Evolutionary conservation across 2,329 filamentous ascomycete species (phyloP).

Genomic region (Cercospora sesami): DNA sequence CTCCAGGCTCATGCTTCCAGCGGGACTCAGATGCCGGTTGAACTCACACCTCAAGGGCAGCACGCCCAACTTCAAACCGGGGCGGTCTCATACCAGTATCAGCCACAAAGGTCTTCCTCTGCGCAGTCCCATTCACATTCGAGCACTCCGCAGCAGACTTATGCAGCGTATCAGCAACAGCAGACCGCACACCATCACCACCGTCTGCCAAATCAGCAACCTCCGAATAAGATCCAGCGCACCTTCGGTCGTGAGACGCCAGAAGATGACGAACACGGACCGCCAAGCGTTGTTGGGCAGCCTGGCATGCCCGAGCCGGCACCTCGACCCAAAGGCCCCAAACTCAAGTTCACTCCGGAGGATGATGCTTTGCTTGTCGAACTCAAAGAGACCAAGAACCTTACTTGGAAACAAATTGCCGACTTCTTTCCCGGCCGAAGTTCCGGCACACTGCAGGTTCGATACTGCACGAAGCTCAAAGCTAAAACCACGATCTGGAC

Average conservation of each 20-base stretch:
- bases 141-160: slow-evolving; percentile 24
- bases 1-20: slow-evolving; percentile 39
- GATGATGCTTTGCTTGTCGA: slow-evolving; percentile 86
- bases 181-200: slow-evolving; percentile 69
- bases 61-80: slow-evolving; percentile 29
- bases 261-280: slow-evolving; percentile 53
- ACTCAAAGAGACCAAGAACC: slow-evolving; percentile 88
- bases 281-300: slow-evolving; percentile 82
- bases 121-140: slow-evolving; percentile 27
- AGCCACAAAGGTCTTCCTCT: slow-evolving; percentile 30
- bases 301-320: slow-evolving; percentile 84
- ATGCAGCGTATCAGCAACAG: slow-evolving; percentile 46
- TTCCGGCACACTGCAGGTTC: slow-evolving; percentile 86
- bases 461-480: slow-evolving; percentile 93
- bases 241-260: slow-evolving; percentile 35
- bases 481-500: slow-evolving; percentile 93
- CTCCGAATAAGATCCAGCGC: slow-evolving; percentile 65
- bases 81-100: slow-evolving; percentile 26
- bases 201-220: slow-evolving; percentile 71
- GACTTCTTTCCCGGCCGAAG: slow-evolving; percentile 92
- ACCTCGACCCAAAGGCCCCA: slow-evolving; percentile 77
- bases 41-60: slow-evolving; percentile 41
- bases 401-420: slow-evolving; percentile 97
- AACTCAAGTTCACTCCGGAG: slow-evolving; percentile 90
- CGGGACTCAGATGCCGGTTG: slow-evolving; percentile 41